Evolutionary conservation across 129 eudicot genomes (phyloP), one percentile per base, ranked within the genome.

Genomic region (Logfia minima): DNA sequence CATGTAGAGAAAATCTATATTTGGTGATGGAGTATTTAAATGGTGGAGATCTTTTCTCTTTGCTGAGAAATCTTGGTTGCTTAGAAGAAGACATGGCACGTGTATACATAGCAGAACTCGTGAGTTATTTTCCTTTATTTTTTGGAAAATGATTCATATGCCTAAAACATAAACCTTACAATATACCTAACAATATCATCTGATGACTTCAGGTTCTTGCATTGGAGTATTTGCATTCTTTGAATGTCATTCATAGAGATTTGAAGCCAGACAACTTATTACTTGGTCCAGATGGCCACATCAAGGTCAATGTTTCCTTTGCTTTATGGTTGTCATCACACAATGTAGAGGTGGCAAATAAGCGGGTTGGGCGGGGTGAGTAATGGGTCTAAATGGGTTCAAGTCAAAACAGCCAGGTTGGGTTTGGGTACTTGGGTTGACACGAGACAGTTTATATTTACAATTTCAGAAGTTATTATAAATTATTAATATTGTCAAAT

Each of bases 41-140:
- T 66, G 99, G 99, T 75, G 99, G 99, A 77, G 99, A 95, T 80
- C 96, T 95, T 70, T 95, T 86, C 84, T 95, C 99, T 74, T 82
- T 95, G 86, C 82, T 95, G 73, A 88, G 56, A 89, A 91, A 88
- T 85, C 87, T 95, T 17, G 97, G 99, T 55, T 95, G 99, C 87
- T 89, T 91, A 81, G 97, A 95, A 77, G 97, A 95, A 88, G 96
- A 84, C 75, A 92, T 95, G 93, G 96, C 92, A 34, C 99, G 95
- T 28, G 79, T 95, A 70, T 95, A 95, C 79, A 89, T 91, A 24
- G 97, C 99, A 53, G 97, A 95, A 88, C 94, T 95, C 65, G 97
- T 95, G 83, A 87, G 97, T 58, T 65, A 5, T 72, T 69, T 68
- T 7, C 24, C 13, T 13, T 35, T 53, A 4, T 51, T 52, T 2